Evolutionary conservation across 495 filamentous ascomycete species (phyloP).

Genomic region (Aspergillus conjunctus): DNA sequence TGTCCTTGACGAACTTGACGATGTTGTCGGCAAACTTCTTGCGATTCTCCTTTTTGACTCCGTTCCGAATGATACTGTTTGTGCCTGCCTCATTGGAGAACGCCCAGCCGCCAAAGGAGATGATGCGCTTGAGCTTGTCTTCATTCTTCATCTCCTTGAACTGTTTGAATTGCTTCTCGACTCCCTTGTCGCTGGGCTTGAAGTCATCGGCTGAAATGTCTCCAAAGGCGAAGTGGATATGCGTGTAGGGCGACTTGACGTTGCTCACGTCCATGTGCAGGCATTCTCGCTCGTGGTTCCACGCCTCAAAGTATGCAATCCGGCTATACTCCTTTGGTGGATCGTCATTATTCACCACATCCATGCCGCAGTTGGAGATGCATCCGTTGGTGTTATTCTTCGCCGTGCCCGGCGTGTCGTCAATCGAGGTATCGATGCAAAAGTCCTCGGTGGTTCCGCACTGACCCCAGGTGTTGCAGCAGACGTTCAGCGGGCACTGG

Average conservation of each 20-base stretch:
- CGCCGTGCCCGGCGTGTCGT: neutral
- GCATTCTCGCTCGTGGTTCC: conserved; percentile 20
- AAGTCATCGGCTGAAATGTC: conserved; percentile 29
- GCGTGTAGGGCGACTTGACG: conserved; percentile 37
- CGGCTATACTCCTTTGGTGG: neutral
- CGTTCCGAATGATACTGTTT: conserved; percentile 41
- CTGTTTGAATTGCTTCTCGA: conserved; percentile 23
- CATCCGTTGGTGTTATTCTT: neutral
- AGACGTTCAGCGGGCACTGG: neutral
- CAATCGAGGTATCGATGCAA: neutral
- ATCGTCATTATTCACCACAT: neutral
- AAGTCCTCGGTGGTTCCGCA: neutral
- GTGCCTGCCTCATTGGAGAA: conserved; percentile 41
- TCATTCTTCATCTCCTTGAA: conserved; percentile 24
- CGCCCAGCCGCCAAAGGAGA: conserved; percentile 53
- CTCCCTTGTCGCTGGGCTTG: conserved; percentile 19
- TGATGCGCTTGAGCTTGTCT: conserved; percentile 27
- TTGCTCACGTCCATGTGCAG: conserved; percentile 19
- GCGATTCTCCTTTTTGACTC: conserved; percentile 35
- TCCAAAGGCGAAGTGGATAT: conserved; percentile 49
- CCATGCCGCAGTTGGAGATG: conserved; percentile 1
- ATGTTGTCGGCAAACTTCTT: conserved; percentile 37
- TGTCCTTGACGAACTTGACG: conserved; percentile 31
- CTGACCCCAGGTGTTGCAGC: conserved; percentile 2
- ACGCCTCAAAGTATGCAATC: neutral